Conservation (phyloP, 169 alveolate genomes). For the Plasmodium ovale region DNA sequence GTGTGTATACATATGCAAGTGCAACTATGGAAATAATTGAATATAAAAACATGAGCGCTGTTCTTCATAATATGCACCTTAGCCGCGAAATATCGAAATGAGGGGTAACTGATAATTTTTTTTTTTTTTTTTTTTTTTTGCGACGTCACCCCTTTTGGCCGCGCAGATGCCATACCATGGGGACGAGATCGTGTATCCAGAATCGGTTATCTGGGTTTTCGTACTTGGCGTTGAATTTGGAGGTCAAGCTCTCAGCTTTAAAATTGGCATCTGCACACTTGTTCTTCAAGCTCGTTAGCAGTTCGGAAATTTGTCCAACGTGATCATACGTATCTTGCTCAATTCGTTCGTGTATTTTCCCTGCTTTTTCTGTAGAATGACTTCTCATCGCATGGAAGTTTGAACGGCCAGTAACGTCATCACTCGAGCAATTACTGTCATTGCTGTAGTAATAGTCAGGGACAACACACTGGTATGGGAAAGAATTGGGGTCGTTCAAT, state of each 20-base stretch:
- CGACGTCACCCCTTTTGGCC: too few species aligned
- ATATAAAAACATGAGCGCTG: too few species aligned
- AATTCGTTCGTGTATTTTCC: not conserved
- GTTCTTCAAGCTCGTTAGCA: constrained; percentile 37
- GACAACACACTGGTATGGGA: not conserved
- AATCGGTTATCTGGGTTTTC: constrained; percentile 66
- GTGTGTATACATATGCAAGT: not conserved
- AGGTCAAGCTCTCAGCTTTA: constrained; percentile 18
- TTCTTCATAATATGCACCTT: too few species aligned
- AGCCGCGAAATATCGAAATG: not conserved
- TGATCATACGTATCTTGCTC: constrained; percentile 24
- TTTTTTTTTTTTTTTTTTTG: not conserved
- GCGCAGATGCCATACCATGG: too few species aligned
- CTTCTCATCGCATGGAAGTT: not conserved
- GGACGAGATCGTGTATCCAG: constrained; percentile 62
- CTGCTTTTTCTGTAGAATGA: not conserved
- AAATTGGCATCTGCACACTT: constrained; percentile 64
- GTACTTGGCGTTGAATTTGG: constrained; percentile 26
- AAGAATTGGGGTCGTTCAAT: constrained; percentile 15
- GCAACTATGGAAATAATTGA: not conserved
- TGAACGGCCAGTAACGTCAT: not conserved
- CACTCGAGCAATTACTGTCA: not conserved
- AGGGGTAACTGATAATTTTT: not conserved
- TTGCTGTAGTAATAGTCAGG: constrained; percentile 51
- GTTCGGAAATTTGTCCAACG: constrained; percentile 45